Evolutionary conservation across 1,284 basidiomycete genomes (phyloP), one percentile per base, ranked within the genome.

Genomic region (Somion occarium): DNA sequence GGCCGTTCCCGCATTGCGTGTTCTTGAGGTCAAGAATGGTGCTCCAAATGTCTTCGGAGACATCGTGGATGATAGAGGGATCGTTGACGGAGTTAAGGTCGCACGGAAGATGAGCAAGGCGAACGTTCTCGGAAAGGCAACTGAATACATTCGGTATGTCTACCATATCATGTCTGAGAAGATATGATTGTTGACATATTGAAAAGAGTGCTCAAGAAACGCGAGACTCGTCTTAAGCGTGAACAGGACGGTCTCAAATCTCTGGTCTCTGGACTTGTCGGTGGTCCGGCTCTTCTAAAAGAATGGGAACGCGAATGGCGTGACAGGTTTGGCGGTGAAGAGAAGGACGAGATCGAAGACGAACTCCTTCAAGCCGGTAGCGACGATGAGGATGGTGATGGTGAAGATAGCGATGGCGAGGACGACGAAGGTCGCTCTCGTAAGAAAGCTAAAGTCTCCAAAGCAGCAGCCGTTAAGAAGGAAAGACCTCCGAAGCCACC

Each of bases 81-180:
- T 83, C 57, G 83, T 88, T 3, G 88, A 91, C 56, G 88, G 88
- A 22, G 88, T 91, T 59, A 88, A 87, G 64, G 85, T 89, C 18
- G 88, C 88, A 7, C 74, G 88, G 48, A 91, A 91, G 68, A 86
- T 86, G 65, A 88, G 84, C 67, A 91, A 91, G 63, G 89, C 88
- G 1, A 91, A 88, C 56, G 84, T 91, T 1, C 73, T 91, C 2
- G 88, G 86, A 26, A 91, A 91, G 55, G 88, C 88, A 0, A 85
- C 87, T 1, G 88, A 91, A 64, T 91, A 91, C 59, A 91, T 91
- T 50, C 67, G 70, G 80, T 80, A 52, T 52, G 71, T 55, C 13
- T 27, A 45, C 49, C 39, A 34, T 25, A 3, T 11, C 48, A 15
- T 49, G 46, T 38, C 39, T 48, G 24, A 38, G 15, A 49, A 20